Conservation (phyloP, 2,329 filamentous ascomycete genomes). For the Davidsoniella neocaledoniae region DNA sequence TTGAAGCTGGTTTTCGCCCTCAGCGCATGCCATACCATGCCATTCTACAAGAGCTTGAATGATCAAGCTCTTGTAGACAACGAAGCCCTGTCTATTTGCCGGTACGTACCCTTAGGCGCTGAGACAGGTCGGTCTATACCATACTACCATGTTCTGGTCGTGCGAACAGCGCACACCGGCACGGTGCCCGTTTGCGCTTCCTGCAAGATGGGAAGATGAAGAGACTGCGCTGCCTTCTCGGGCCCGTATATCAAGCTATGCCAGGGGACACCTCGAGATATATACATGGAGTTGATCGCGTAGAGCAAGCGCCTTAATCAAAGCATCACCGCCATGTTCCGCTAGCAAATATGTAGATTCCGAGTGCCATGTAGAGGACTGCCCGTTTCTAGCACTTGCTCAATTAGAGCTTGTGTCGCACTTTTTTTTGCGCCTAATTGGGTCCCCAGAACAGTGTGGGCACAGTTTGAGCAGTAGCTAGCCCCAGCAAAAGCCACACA, state of each 20-base stretch:
- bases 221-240: constrained; percentile 3
- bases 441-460: constrained; percentile 11
- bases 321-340: no score
- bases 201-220: background rate
- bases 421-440: constrained; percentile 13
- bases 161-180: background rate
- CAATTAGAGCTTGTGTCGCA: constrained; percentile 9
- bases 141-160: background rate
- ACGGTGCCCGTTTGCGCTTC: constrained; percentile 4
- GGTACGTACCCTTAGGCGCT: no score
- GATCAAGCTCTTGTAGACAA: no score
- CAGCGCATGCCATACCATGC: no score
- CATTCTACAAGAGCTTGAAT: no score
- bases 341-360: no score
- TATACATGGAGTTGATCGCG: constrained; percentile 4
- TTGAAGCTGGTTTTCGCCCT: no score
- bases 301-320: background rate
- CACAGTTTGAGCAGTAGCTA: constrained; percentile 8
- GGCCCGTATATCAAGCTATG: background rate
- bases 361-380: no score
- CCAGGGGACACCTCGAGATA: background rate
- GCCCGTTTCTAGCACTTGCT: background rate
- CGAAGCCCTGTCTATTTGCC: no score
- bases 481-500: constrained; percentile 8
- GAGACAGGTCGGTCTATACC: no score